A percentile compares a stretch with the other conserved stretches of the same genome.
These are phyloP conservation scores for Schoenoplectus triqueter DNA, from an alignment of 202 grass and related monocot species.

Conservation along the genomic window DNA sequence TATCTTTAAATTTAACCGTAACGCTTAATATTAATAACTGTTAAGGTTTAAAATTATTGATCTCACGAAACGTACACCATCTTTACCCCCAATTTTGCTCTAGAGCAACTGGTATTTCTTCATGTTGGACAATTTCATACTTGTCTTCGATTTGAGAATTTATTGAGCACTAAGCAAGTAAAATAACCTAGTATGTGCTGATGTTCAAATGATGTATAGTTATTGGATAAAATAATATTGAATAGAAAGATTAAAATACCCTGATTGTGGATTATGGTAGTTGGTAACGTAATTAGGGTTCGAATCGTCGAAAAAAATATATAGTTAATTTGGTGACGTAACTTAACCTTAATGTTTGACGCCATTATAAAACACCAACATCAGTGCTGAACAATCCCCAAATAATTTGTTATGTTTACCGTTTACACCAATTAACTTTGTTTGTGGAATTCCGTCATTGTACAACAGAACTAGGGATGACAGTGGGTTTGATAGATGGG, in stretches of 20 bases:
- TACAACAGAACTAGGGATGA: neutral
- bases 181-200: neutral
- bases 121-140: neutral
- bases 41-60: neutral
- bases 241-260: neutral
- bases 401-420: neutral
- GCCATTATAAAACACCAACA: neutral
- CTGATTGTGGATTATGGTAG: neutral
- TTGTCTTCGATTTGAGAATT: neutral
- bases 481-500: neutral
- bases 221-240: neutral
- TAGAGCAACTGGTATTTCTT: too few relatives aligned
- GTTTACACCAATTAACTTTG: neutral
- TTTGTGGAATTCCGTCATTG: neutral
- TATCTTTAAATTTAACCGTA: neutral
- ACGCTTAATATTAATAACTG: too few relatives aligned
- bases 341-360: neutral
- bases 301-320: neutral
- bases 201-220: neutral
- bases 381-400: neutral
- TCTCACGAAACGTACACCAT: neutral
- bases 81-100: too few relatives aligned
- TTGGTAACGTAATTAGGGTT: neutral
- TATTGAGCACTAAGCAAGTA: neutral
- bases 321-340: neutral